Evolutionary conservation across 768 basidiomycete genomes (phyloP), one percentile per base, ranked within the genome.

Genomic region (Boletus subparvulus): DNA sequence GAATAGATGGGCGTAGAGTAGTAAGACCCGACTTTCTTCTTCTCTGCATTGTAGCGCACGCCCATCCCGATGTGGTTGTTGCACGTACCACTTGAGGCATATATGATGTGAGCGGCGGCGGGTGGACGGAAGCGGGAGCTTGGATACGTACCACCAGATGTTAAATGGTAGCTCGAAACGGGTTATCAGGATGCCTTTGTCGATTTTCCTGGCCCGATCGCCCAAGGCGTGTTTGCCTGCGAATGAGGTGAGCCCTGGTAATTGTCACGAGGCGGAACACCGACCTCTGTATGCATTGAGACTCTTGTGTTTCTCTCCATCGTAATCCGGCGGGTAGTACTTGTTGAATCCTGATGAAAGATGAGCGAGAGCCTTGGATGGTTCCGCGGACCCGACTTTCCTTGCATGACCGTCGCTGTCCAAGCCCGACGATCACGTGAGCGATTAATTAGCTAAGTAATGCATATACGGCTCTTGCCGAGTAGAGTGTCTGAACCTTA

Each of bases 1-100:
- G 88, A 90, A 69, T 78, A 98, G 52, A 99, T 98, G 11, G 94
- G 91, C 0, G 95, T 98, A 7, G 92, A 92, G 69, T 89, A 94
- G 74, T 99, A 99, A 55, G 83, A 85, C 14, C 97, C 97, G 35
- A 98, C 83, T 73, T 96, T 98, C 78, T 90, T 90, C 83, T 99
- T 99, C 74, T 98, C 95, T 0, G 97, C 97, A 63, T 99, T 99
- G 78, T 98, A 99, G n/a, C 97, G 90, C 2, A 99, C 97, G 24
- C 97, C 97, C 84, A 97, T 97, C 12, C 97, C 97, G 49, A 99
- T 92, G 75, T 98, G 97, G 63, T 90, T 89, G 71, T 95, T 87
- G 75, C 96, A 99, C 75, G 88, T 88, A 35, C 87, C 92, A 66
- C 96, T 98, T 73, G 37, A 37, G 55, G 21, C 17, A 24, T 3